phyloP scores from a whole-genome alignment of 164 flowering plant genomes.

The Malania oleifera region DNA sequence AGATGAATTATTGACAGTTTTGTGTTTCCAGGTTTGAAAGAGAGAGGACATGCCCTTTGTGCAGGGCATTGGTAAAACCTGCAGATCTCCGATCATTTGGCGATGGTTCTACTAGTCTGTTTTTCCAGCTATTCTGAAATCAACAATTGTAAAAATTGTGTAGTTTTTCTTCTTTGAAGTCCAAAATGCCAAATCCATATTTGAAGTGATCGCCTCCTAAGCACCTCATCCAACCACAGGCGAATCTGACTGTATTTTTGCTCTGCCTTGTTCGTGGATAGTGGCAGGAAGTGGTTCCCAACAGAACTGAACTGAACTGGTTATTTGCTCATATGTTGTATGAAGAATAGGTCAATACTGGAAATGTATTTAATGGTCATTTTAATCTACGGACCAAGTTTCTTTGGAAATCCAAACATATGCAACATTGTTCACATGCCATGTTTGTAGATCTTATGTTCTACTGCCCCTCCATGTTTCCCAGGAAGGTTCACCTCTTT shows the following conservation, averaged over 20 bases:
- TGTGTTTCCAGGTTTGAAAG: constrained; percentile 83
- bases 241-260: constrained; percentile 10
- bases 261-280: constrained; percentile 7
- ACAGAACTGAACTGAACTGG: constrained; percentile 8
- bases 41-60: constrained; percentile 92
- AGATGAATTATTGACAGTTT: background rate
- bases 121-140: constrained; percentile 72
- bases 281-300: background rate
- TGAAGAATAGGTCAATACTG: constrained; percentile 8
- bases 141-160: background rate
- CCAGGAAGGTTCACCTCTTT: no score
- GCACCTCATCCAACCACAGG: constrained; percentile 10
- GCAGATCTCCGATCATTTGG: constrained; percentile 83
- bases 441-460: constrained; percentile 4
- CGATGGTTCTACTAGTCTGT: constrained; percentile 87
- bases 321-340: constrained; percentile 26
- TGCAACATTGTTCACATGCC: constrained; percentile 7
- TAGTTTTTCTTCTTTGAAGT: constrained; percentile 18
- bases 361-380: constrained; percentile 14
- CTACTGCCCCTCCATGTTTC: no score
- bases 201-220: constrained; percentile 12
- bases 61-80: constrained; percentile 92
- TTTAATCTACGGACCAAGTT: background rate
- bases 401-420: background rate
- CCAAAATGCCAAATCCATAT: background rate